Conservation (phyloP, 1,284 basidiomycete genomes). For the Phellinidium pouzarii region DNA sequence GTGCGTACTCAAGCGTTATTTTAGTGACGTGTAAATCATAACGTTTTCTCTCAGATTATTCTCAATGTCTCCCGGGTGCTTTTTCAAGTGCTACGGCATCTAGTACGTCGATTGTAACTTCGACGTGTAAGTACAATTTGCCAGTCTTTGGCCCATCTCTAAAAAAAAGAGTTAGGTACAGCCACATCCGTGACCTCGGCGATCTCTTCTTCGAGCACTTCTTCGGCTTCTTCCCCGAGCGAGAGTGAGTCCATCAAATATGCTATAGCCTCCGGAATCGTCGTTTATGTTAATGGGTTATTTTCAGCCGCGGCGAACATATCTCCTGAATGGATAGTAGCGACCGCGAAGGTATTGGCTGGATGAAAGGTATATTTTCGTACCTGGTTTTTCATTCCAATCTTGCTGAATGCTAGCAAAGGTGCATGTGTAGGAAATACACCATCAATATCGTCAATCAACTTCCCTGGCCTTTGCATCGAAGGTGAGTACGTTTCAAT, state of each 20-base stretch:
- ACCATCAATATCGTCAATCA: constrained; percentile 49
- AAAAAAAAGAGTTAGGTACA: neutral
- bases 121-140: neutral
- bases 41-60: constrained; percentile 33
- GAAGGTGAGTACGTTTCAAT: constrained; percentile 34
- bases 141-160: neutral
- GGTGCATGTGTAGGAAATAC: constrained; percentile 67
- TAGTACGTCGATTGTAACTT: neutral
- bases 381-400: neutral
- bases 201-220: neutral
- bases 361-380: constrained; percentile 2
- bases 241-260: neutral
- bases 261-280: neutral
- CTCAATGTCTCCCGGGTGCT: constrained; percentile 37
- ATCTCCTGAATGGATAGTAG: constrained; percentile 46
- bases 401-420: constrained; percentile 19
- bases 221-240: neutral
- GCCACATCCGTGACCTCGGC: neutral
- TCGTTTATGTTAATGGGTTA: neutral
- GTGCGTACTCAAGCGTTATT: constrained; percentile 25
- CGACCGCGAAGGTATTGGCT: constrained; percentile 41
- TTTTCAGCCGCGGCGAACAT: constrained; percentile 30
- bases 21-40: neutral
- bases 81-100: neutral
- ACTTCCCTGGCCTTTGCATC: constrained; percentile 66